Evolutionary conservation across 2,329 filamentous ascomycete genomes (phyloP), one percentile per base, ranked within the genome.

Genomic region (Diaporthe vexans): DNA sequence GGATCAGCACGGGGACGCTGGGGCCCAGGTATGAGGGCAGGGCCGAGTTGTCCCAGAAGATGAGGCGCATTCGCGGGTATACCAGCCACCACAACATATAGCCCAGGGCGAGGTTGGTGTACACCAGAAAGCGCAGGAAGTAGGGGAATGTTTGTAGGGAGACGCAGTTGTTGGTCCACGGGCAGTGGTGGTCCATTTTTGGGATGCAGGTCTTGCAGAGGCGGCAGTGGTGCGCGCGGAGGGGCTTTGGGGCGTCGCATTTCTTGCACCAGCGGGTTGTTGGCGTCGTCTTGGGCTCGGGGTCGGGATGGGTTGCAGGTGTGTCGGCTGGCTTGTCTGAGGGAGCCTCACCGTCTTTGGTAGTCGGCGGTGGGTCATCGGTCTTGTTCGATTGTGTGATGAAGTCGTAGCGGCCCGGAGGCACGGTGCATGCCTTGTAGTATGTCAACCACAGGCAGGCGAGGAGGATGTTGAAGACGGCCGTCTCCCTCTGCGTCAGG

Each of bases 151-250:
- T 95, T 75, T 91, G 92, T 82, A 95, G 90, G 17, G 93, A 95
- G 71, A 97, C 93, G 85, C 94, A 97, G 83, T 95, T 96, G 75
- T 85, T 86, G 4, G 94, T 96, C 94, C 94, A 97, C 3, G 94
- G 94, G 80, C 94, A 97, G 84, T 97, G 94, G 84, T 95, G 93
- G 84, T 95, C 94, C 94, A 95, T 95, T 83, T 91, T 93, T 51
- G 93, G 92, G 65, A 95, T 90, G 82, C 94, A 95, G 78, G 92
- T 90, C 77, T 86, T 86, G 84, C 94, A 97, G 78, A 90, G 89
- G 76, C 91, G 92, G 84, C 94, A 97, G 86, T 97, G 94, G 86
- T 97, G 94, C 1, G 94, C 91, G 77, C 94, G 87, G 0, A 92
- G 91, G 1, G 94, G 94, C 80, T 97, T 97, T 17, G 91, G 91